These are phyloP conservation scores for Cordyceps cateniannulata DNA, from an alignment of 2,329 filamentous ascomycete genomes.

Conservation along the genomic window DNA sequence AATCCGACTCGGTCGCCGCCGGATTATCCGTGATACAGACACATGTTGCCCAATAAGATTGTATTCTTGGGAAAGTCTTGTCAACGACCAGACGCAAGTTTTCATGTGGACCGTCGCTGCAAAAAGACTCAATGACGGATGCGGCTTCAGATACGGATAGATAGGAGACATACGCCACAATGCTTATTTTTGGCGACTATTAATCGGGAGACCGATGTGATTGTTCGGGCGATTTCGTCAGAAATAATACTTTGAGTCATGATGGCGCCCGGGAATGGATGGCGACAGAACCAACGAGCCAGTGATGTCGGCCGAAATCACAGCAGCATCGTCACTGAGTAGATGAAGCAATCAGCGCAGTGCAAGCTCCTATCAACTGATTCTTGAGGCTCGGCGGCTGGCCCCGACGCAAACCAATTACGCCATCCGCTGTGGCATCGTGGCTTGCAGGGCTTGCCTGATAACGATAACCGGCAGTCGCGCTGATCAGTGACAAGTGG, in stretches of 20 bases:
- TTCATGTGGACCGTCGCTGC: not conserved
- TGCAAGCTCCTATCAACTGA: not conserved
- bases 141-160: not conserved
- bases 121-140: not conserved
- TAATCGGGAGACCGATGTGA: too few species aligned
- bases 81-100: too few species aligned
- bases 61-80: not conserved
- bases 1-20: not conserved
- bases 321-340: not conserved
- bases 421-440: not conserved
- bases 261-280: too few species aligned
- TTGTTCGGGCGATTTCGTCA: too few species aligned
- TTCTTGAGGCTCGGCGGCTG: not conserved
- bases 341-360: too few species aligned
- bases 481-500: not conserved
- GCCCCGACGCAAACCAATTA: not conserved
- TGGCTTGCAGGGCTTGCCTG: not conserved
- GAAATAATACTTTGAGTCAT: too few species aligned
- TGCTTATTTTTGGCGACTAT: too few species aligned
- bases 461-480: not conserved
- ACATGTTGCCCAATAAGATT: not conserved
- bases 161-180: not conserved
- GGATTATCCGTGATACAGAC: not conserved
- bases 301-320: too few species aligned
- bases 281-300: too few species aligned